phyloP scores from a whole-genome alignment of 2,329 filamentous ascomycete species.

The Aspergillus fumigatus region DNA sequence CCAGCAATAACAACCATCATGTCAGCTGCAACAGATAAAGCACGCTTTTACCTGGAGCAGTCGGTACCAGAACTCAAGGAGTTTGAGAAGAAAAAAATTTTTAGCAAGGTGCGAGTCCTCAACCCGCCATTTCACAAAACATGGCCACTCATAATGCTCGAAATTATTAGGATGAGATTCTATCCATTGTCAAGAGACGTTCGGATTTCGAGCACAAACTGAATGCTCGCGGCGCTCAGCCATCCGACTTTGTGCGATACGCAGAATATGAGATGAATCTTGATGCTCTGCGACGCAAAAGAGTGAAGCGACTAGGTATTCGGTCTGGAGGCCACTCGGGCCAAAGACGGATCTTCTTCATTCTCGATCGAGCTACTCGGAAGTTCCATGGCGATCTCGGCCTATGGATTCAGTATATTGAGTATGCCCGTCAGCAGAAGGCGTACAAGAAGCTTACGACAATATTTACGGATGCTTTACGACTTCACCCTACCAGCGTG shows the following conservation, averaged over 20 bases:
- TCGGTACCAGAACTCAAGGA: slow-evolving; percentile 88
- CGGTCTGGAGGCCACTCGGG: slow-evolving; percentile 66
- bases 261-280: slow-evolving; percentile 64
- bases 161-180: slow-evolving; percentile 70
- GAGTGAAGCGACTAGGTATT: slow-evolving; percentile 75
- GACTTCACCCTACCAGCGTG: slow-evolving; percentile 78
- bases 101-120: slow-evolving; percentile 59
- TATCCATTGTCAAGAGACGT: slow-evolving; percentile 79
- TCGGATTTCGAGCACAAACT: slow-evolving; percentile 91
- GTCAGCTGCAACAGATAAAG: slow-evolving; percentile 86
- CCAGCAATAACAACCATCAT: slow-evolving; percentile 44
- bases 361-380: slow-evolving; percentile 79
- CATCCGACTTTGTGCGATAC: slow-evolving; percentile 80
- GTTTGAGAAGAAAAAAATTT: slow-evolving; percentile 87
- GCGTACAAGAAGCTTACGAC: slow-evolving; percentile 57
- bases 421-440: slow-evolving; percentile 67
- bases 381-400: slow-evolving; percentile 77
- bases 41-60: slow-evolving; percentile 89
- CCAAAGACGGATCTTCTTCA: slow-evolving; percentile 78
- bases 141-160: slow-evolving; percentile 7
- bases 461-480: slow-evolving; percentile 64
- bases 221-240: slow-evolving; percentile 71
- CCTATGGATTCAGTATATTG: slow-evolving; percentile 87
- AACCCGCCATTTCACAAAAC: background rate
- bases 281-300: slow-evolving; percentile 74